A percentile compares a stretch with the other conserved stretches of the same genome.
Evolutionary conservation across 2,329 filamentous ascomycete genomes (phyloP).

Genomic region (Fusarium ramigenum): DNA sequence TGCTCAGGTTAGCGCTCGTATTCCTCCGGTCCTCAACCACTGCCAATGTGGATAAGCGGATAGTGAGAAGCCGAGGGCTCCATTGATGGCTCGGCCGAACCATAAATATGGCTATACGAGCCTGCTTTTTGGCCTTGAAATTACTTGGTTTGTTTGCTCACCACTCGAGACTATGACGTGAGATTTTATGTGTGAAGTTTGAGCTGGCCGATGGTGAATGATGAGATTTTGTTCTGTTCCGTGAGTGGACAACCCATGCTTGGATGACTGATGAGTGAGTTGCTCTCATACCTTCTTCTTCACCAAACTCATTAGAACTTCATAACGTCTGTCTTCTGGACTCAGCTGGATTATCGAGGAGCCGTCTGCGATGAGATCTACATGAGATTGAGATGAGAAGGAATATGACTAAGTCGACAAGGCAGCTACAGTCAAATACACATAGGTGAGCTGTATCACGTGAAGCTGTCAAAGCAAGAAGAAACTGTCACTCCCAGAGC

Average conservation of each 20-base stretch:
- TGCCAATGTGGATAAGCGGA: slow-evolving; percentile 5
- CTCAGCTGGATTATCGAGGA: fast-evolving
- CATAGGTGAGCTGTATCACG: fast-evolving
- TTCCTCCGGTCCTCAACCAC: neutral
- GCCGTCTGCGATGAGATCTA: fast-evolving
- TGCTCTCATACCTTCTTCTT: no score
- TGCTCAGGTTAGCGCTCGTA: slow-evolving; percentile 8
- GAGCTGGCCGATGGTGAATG: neutral
- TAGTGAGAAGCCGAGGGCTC: slow-evolving; percentile 2
- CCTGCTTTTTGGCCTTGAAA: neutral
- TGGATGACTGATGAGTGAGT: neutral
- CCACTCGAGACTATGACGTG: neutral
- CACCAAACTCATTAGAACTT: neutral
- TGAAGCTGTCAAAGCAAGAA: neutral
- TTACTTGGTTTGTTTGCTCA: neutral
- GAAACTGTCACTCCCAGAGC: neutral
- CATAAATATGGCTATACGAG: neutral
- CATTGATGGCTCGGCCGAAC: slow-evolving; percentile 8
- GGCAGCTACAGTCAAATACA: fast-evolving
- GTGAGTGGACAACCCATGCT: neutral
- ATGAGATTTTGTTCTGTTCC: fast-evolving
- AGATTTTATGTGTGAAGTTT: neutral
- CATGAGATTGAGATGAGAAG: fast-evolving
- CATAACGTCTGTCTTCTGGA: no score
- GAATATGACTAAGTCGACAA: neutral